These are phyloP conservation scores for Eucalyptus victrix DNA, from an alignment of 345 rosid genomes.

Conservation along the genomic window DNA sequence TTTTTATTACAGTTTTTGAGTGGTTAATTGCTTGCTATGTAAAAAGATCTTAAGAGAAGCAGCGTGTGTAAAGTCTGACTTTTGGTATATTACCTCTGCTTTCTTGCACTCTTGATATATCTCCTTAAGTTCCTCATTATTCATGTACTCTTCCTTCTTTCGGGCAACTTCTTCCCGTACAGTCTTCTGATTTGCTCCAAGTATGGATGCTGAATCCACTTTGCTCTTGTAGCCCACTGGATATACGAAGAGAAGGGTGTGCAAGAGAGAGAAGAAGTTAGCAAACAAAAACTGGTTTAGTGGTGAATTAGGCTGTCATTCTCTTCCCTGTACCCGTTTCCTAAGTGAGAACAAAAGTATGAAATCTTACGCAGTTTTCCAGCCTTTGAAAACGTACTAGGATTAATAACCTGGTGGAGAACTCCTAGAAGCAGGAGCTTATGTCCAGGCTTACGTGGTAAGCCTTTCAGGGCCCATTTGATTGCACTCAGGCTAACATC, in stretches of 20 bases:
- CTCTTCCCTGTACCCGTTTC: not conserved
- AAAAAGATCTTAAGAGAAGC: not conserved
- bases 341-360: not conserved
- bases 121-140: conserved; percentile 14
- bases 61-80: not conserved
- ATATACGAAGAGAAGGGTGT: not conserved
- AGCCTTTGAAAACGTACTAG: conserved; percentile 43
- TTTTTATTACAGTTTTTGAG: not conserved
- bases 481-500: conserved; percentile 19
- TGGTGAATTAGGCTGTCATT: not conserved
- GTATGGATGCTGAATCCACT: conserved; percentile 31
- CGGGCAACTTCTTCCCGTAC: conserved; percentile 23
- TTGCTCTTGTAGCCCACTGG: conserved; percentile 49
- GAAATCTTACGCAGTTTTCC: conserved; percentile 16
- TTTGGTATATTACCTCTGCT: conserved; percentile 13
- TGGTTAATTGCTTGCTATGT: not conserved
- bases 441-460: conserved; percentile 34
- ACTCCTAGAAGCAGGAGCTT: conserved; percentile 22
- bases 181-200: conserved; percentile 22
- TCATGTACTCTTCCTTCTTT: conserved; percentile 26
- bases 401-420: conserved; percentile 57
- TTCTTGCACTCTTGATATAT: conserved; percentile 15
- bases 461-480: conserved; percentile 4
- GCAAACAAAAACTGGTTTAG: not conserved
- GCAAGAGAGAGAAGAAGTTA: not conserved